These are phyloP conservation scores for Podila clonocystis DNA, from an alignment of 192 early-diverging fungal genomes.

Conservation along the genomic window DNA sequence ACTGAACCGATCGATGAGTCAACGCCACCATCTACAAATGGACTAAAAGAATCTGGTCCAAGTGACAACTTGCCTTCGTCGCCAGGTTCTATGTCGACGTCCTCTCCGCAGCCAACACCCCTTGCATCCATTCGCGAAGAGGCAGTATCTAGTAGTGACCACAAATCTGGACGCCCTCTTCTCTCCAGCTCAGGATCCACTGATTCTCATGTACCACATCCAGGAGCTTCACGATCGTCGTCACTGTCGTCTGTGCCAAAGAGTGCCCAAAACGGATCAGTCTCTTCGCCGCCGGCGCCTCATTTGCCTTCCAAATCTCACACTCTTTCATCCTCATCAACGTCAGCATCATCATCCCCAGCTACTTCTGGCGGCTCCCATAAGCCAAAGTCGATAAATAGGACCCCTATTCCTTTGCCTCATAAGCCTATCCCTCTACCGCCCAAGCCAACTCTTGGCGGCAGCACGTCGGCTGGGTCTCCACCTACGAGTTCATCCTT, in stretches of 20 bases:
- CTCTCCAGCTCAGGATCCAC: background rate
- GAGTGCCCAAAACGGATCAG: background rate
- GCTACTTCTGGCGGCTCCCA: background rate
- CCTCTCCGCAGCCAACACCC: background rate
- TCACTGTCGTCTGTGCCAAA: background rate
- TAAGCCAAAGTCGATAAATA: slow-evolving; percentile 8
- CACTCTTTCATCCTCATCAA: background rate
- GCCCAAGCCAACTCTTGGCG: slow-evolving; percentile 9
- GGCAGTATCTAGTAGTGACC: background rate
- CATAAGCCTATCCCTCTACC: slow-evolving; percentile 41
- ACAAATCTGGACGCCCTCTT: background rate
- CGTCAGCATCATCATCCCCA: background rate
- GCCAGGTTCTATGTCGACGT: background rate
- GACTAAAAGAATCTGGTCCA: background rate
- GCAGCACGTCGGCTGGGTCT: no score
- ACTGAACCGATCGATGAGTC: background rate
- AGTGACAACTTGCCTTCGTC: slow-evolving; percentile 4
- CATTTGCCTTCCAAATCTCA: background rate
- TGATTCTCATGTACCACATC: background rate
- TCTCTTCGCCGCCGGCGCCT: background rate
- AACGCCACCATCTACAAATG: background rate
- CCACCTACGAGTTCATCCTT: background rate
- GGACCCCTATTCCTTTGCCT: slow-evolving; percentile 35
- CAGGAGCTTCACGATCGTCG: background rate
- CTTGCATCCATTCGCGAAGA: background rate